phyloP scores from a whole-genome alignment of 2,329 filamentous ascomycete species.

The Fusarium sp. region DNA sequence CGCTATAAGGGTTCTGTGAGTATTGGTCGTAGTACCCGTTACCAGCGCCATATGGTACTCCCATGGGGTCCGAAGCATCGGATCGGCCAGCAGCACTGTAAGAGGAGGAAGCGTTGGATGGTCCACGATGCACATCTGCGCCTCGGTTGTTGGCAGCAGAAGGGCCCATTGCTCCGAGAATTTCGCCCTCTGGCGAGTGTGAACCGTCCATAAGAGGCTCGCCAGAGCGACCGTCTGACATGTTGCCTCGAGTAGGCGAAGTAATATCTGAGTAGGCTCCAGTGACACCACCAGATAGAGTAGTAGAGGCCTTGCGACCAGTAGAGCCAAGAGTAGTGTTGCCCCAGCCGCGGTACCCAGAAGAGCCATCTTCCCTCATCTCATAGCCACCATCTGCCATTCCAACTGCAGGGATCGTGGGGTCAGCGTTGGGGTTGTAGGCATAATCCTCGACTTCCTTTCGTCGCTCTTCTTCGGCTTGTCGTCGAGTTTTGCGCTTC shows the following conservation, averaged over 20 bases:
- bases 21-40: slow-evolving; percentile 69
- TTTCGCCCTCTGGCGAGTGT: slow-evolving; percentile 78
- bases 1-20: slow-evolving; percentile 64
- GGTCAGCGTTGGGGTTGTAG: slow-evolving; percentile 97
- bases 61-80: slow-evolving; percentile 68
- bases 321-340: slow-evolving; percentile 76
- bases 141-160: slow-evolving; percentile 71
- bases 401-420: slow-evolving; percentile 71
- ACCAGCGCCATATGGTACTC: slow-evolving; percentile 58
- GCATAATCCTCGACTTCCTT: slow-evolving; percentile 98
- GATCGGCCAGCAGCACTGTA: slow-evolving; percentile 88
- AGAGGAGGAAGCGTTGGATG: slow-evolving; percentile 94
- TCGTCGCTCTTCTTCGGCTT: slow-evolving; percentile 85
- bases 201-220: slow-evolving; percentile 67
- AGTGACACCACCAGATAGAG: slow-evolving; percentile 78
- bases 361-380: slow-evolving; percentile 79
- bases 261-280: slow-evolving; percentile 79
- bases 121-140: slow-evolving; percentile 82
- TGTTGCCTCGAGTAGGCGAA: slow-evolving; percentile 70
- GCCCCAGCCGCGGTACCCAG: slow-evolving; percentile 95
- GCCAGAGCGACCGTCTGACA: slow-evolving; percentile 75
- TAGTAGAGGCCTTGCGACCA: slow-evolving; percentile 87
- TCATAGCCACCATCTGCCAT: slow-evolving; percentile 69
- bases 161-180: slow-evolving; percentile 84
- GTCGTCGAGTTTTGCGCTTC: slow-evolving; percentile 85